phyloP scores from a whole-genome alignment of 2,329 filamentous ascomycete species.

The Pseudopyricularia javanii region DNA sequence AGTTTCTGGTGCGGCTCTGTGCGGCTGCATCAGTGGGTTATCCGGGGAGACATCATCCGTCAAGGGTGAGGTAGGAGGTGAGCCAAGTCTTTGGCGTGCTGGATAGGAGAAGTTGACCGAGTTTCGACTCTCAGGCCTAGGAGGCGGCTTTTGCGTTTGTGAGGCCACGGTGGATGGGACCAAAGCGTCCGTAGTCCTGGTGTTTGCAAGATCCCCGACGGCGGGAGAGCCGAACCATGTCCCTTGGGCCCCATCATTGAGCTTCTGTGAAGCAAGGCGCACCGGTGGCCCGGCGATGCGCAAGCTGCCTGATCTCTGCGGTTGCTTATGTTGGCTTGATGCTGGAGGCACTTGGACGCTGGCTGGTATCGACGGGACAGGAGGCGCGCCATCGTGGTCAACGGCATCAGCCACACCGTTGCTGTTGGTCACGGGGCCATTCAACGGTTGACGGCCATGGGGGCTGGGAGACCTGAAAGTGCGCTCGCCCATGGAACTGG shows the following conservation, averaged over 20 bases:
- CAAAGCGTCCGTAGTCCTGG: slow-evolving; percentile 32
- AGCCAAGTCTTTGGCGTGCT: slow-evolving; percentile 26
- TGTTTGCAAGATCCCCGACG: slow-evolving; percentile 28
- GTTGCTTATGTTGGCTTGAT: slow-evolving; percentile 2
- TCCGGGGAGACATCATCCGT: not conserved
- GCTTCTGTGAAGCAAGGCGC: slow-evolving; percentile 39
- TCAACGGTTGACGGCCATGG: slow-evolving; percentile 23
- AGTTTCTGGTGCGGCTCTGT: not conserved
- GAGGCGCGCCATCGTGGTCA: slow-evolving; percentile 17
- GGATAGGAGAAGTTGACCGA: slow-evolving; percentile 51
- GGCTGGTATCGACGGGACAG: not conserved
- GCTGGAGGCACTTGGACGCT: slow-evolving; percentile 1
- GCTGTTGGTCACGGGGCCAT: slow-evolving; percentile 12
- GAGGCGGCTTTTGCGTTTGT: slow-evolving; percentile 16
- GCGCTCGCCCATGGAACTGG: slow-evolving; percentile 75
- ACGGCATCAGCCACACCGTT: slow-evolving; percentile 41
- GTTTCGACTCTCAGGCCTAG: slow-evolving; percentile 33
- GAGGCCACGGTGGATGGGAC: slow-evolving; percentile 14
- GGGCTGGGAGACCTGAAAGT: slow-evolving; percentile 74
- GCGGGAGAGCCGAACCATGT: slow-evolving; percentile 37
- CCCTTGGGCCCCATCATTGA: slow-evolving; percentile 23
- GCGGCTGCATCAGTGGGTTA: slow-evolving; percentile 3
- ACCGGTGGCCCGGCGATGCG: slow-evolving; percentile 30
- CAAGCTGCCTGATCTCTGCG: slow-evolving; percentile 21
- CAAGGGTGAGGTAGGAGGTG: slow-evolving; percentile 18